Evolutionary conservation across 345 rosid species (phyloP), one percentile per base, ranked within the genome.

Genomic region (rapeseed (Brassica napus)): DNA sequence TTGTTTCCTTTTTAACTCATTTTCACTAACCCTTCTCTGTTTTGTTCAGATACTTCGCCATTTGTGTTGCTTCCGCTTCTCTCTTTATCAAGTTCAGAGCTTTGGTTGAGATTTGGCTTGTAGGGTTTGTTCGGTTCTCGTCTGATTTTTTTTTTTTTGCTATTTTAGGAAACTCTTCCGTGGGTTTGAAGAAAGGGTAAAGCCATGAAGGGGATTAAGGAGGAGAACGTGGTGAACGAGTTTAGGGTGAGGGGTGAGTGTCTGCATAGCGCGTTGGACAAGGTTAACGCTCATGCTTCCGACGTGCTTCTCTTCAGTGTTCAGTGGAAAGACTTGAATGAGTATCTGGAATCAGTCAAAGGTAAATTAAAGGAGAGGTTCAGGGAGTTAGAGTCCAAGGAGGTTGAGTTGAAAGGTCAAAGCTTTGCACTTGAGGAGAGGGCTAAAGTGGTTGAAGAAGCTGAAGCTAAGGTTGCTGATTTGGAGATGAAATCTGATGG

Each of bases 291-390:
- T 23, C 21, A 60, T 3, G 14, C 57, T 4, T 18, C 59, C 6
- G 82, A 65, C 11, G 0, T 73, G 4, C 68, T 79, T 3, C 0
- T 55, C 62, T 72, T 79, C 30, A 72, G 11, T 57, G 28, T 79
- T 31, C 82, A 72, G 24, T 79, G 68, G 73, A 10, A 4, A n/a
- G 78, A 79, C 68, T 59, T 66, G 12, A 69, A 67, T 7, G 69
- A 23, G 5, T 23, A 59, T 47, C 10, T 66, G 3, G 12, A 67
- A 18, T n/a, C 30, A 5, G 39, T 16, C 1, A 11, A 55, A 26
- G 49, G 6, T 5, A 68, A 31, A 11, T 1, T 68, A 0, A 31
- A 59, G 69, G 12, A 11, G 16, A 73, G 64, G 74, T 49, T 16
- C 14, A 73, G 7, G 65, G 64, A 68, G 5, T 1, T 79, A 1